A percentile compares a stretch with the other conserved stretches of the same genome.
Conservation (phyloP, 176 grass and related monocot species). For the Urochloa ruziziensis region DNA sequence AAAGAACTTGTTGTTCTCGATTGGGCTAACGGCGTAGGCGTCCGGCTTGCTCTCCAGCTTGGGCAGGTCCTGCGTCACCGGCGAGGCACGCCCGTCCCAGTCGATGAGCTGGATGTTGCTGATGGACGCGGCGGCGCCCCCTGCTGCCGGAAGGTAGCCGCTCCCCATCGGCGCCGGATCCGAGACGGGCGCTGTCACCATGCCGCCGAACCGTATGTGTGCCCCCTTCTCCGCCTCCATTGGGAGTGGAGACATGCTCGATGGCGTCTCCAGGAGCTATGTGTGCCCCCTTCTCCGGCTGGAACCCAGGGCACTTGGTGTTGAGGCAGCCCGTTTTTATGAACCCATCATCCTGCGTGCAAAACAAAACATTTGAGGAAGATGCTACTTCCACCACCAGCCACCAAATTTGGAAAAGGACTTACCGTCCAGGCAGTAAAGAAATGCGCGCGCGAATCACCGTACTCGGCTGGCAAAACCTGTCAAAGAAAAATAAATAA, state of each 20-base stretch:
- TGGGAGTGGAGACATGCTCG: neutral
- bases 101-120: neutral
- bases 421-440: neutral
- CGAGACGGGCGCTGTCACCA: neutral
- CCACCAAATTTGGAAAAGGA: no score
- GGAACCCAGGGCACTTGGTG: slow-evolving; percentile 2
- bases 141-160: neutral
- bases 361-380: no score
- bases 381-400: no score
- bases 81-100: neutral
- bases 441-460: neutral
- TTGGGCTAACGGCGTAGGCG: neutral
- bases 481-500: neutral
- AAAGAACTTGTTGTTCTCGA: neutral
- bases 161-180: slow-evolving; percentile 12
- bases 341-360: neutral
- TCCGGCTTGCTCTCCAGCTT: neutral
- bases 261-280: neutral
- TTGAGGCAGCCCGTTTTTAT: neutral
- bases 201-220: neutral
- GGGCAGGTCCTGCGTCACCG: neutral
- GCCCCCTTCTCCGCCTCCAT: neutral
- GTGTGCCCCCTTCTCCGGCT: neutral
- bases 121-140: neutral
- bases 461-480: neutral